Evolutionary conservation across 306 rosid genomes (phyloP), one percentile per base, ranked within the genome.

Genomic region (Chamaecrista fasciculata): DNA sequence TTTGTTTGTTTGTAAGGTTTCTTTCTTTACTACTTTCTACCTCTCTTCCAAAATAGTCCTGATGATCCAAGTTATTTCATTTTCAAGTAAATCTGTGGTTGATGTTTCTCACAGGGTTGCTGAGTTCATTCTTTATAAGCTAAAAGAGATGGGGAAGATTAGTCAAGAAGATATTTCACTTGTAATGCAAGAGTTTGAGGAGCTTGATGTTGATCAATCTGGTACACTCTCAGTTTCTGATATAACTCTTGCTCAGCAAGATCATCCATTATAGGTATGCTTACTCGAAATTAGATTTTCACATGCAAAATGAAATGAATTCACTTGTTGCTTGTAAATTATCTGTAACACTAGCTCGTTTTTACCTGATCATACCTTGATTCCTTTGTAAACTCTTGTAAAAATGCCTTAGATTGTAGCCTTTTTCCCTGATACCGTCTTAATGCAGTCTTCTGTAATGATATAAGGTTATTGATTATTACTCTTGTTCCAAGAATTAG

Each of bases 131-230:
- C 47, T 94, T 28, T 87, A 82, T 75, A 94, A 89, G 82, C 92
- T 94, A 4, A 91, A 78, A 67, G 97, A 91, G 81, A 91, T 91
- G 97, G 97, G 95, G 57, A 94, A 88, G 84, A 87, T 91, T 52
- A 82, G 55, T 18, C 80, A 89, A 74, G 96, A 91, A 69, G 99
- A 94, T 80, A 75, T 94, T 53, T 47, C 80, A 64, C 86, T 82
- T 50, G 70, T 94, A 19, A 59, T 89, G 97, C 66, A 84, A 67
- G 89, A 89, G 82, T 94, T 94, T 79, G 89, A 94, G 62, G 70
- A 83, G 66, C 92, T 94, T 63, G 97, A 94, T 66, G 84, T 91
- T 78, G 99, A 94, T 84, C 88, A 89, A 42, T 91, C 96, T 6
- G 99, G 99, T 66, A 78, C 92, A 5, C 61, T 94, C 46, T 75